Conservation (phyloP, 257 asterid species). For the Nyctanthes arbortristis region DNA sequence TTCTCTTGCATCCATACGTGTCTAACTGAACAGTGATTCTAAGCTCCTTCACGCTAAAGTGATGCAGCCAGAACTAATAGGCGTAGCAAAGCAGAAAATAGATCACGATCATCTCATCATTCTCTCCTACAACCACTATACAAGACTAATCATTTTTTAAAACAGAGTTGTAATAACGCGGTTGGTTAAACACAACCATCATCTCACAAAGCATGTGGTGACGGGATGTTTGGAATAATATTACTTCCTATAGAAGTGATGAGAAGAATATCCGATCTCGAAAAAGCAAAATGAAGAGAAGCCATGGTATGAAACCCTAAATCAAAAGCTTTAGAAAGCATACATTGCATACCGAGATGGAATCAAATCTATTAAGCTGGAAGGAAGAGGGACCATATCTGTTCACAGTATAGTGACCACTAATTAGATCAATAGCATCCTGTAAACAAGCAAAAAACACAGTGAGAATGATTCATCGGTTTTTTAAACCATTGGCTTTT, state of each 20-base stretch:
- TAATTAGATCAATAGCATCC: slow-evolving; percentile 94
- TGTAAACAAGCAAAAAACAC: slow-evolving; percentile 26
- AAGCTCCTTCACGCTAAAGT: too few relatives aligned
- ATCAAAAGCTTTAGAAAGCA: slow-evolving; percentile 17
- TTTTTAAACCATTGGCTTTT: neutral
- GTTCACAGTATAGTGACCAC: slow-evolving; percentile 78
- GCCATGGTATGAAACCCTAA: slow-evolving; percentile 20
- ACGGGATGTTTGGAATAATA: neutral
- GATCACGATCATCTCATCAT: too few relatives aligned
- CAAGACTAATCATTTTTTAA: neutral
- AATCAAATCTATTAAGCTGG: slow-evolving; percentile 61
- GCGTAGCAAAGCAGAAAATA: too few relatives aligned
- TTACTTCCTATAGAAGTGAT: neutral
- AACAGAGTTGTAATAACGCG: neutral
- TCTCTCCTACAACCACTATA: neutral
- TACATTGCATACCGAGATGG: slow-evolving; percentile 66
- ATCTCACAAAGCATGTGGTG: neutral
- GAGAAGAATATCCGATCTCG: neutral
- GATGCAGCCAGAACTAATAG: too few relatives aligned
- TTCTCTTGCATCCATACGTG: neutral
- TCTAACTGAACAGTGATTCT: neutral
- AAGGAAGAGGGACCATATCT: slow-evolving; percentile 55
- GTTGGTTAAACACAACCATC: too few relatives aligned
- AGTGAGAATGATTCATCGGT: slow-evolving; percentile 13
- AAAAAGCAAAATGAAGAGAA: slow-evolving; percentile 13